Evolutionary conservation across 441 rosid species (phyloP).

Genomic region (Arabidopsis lyrata): DNA sequence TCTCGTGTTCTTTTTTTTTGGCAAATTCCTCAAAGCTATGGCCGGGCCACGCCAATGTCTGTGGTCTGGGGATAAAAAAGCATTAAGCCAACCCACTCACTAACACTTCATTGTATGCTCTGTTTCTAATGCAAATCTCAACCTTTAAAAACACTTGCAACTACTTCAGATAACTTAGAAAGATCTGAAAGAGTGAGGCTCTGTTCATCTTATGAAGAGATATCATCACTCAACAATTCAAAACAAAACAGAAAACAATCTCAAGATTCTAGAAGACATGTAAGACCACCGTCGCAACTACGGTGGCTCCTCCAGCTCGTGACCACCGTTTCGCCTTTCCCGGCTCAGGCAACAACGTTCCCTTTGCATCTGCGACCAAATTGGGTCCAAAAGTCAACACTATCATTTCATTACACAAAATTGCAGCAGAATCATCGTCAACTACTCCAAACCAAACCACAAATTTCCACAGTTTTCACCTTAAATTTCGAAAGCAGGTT

Average conservation of each 20-base stretch:
- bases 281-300: conserved; percentile 29
- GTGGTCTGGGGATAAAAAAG: too few species aligned
- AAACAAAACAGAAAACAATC: not conserved
- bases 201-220: conserved; percentile 14
- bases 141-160: not conserved
- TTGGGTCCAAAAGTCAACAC: conserved; percentile 26
- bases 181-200: not conserved
- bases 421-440: conserved; percentile 15
- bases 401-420: conserved; percentile 13
- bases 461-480: not conserved
- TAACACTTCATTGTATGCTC: not conserved
- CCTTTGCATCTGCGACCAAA: conserved; percentile 26
- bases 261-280: conserved; percentile 17
- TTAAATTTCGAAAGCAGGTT: conserved; percentile 15
- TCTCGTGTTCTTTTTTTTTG: too few species aligned
- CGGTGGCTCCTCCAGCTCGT: conserved; percentile 18
- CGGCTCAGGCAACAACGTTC: conserved; percentile 5
- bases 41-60: too few species aligned
- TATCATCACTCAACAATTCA: conserved; percentile 10
- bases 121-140: conserved; percentile 7
- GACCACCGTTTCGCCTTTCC: conserved; percentile 37
- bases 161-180: conserved; percentile 8
- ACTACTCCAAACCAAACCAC: conserved; percentile 32
- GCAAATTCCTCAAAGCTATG: too few species aligned
- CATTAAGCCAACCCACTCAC: not conserved